These are phyloP conservation scores for Corchorus capsularis DNA, from an alignment of 345 rosid genomes.

Conservation along the genomic window DNA sequence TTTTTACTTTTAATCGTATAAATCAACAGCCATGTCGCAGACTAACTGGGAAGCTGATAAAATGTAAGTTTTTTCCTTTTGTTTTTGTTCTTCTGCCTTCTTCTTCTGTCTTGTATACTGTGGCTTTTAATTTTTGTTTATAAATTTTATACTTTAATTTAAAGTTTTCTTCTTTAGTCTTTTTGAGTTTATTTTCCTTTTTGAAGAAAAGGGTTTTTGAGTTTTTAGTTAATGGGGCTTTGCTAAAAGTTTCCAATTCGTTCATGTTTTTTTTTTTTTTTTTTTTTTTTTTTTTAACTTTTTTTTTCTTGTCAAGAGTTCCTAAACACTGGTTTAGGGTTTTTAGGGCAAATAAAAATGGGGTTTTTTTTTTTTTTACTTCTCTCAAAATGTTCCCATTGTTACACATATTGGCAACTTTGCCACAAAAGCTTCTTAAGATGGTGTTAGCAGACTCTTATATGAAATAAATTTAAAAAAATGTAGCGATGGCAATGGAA, in stretches of 20 bases:
- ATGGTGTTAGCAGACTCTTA: neutral
- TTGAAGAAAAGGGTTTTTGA: neutral
- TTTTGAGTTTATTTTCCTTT: neutral
- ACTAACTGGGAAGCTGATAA: constrained; percentile 99
- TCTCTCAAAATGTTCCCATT: neutral
- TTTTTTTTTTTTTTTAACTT: neutral
- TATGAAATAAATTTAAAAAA: neutral
- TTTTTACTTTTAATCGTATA: neutral
- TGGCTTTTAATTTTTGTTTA: neutral
- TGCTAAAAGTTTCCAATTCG: neutral
- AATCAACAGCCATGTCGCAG: constrained; percentile 62
- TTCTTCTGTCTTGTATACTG: neutral
- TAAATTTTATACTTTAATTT: neutral
- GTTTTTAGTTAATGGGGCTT: neutral
- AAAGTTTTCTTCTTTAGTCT: neutral
- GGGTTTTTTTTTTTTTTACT: neutral
- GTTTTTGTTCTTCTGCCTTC: neutral
- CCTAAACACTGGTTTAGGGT: neutral
- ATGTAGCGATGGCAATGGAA: neutral
- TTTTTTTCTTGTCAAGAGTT: neutral
- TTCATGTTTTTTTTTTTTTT: neutral
- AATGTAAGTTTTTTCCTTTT: constrained; percentile 62
- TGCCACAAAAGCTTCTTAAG: neutral
- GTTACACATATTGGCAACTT: neutral
- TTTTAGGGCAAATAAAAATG: neutral